Conservation (phyloP, 2,329 filamentous ascomycete species). For the Talaromyces rugulosus region DNA sequence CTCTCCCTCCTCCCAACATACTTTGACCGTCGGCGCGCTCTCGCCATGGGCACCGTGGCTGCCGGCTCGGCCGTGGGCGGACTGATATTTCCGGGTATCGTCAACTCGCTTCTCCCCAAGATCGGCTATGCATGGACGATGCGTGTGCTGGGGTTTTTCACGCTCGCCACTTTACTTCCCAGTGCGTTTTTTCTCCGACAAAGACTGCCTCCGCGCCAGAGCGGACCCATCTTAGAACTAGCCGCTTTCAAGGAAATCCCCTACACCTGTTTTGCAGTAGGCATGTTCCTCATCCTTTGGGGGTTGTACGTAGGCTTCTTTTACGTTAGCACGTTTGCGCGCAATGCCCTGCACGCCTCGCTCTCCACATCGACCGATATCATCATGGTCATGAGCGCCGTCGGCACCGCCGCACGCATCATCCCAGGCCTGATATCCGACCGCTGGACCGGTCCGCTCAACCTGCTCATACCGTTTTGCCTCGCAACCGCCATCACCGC, state of each 20-base stretch:
- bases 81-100: slow-evolving; percentile 43
- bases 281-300: slow-evolving; percentile 12
- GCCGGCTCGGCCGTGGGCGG: slow-evolving; percentile 40
- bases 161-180: slow-evolving; percentile 8
- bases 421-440: slow-evolving; percentile 42
- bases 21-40: slow-evolving; percentile 34
- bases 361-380: slow-evolving; percentile 53
- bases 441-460: slow-evolving; percentile 9
- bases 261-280: slow-evolving; percentile 7
- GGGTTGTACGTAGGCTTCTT: slow-evolving; percentile 12
- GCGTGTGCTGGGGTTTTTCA: slow-evolving; percentile 12
- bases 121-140: slow-evolving; percentile 14
- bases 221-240: slow-evolving; percentile 8
- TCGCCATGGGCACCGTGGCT: slow-evolving; percentile 37
- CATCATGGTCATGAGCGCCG: slow-evolving; percentile 62
- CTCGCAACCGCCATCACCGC: slow-evolving; percentile 3
- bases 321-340: slow-evolving; percentile 15
- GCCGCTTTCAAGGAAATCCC: slow-evolving; percentile 9
- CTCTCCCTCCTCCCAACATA: slow-evolving; percentile 40
- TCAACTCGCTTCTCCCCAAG: slow-evolving; percentile 41
- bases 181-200: slow-evolving; percentile 6
- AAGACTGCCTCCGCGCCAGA: slow-evolving; percentile 5
- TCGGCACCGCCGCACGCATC: slow-evolving; percentile 56
- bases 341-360: slow-evolving; percentile 36
- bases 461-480: slow-evolving; percentile 8